Percentiles rank a stretch among this genome's conserved stretches.
Conservation (phyloP, 768 basidiomycete genomes). For the Floccularia luteovirens region DNA sequence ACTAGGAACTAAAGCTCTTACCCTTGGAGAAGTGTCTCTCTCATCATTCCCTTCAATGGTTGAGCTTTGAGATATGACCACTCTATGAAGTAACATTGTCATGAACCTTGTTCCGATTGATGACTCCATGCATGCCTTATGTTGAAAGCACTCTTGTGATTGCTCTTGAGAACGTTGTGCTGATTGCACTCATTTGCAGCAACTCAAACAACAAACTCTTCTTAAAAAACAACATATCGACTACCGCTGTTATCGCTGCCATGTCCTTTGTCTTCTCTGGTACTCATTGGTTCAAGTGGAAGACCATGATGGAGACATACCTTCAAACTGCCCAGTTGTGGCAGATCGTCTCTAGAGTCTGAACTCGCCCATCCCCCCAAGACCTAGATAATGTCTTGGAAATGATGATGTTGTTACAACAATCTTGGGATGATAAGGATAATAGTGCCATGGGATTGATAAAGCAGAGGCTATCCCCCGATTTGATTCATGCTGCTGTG, state of each 20-base stretch:
- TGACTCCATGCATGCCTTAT: too few relatives aligned
- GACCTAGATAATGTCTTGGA: not conserved
- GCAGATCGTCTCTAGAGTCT: not conserved
- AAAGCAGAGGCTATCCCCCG: not conserved
- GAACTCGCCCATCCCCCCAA: too few relatives aligned
- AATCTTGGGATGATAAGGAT: not conserved
- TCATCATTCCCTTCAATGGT: too few relatives aligned
- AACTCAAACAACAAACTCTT: not conserved
- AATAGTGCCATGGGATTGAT: not conserved
- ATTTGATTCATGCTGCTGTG: not conserved
- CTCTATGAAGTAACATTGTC: too few relatives aligned
- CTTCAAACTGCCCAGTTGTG: not conserved
- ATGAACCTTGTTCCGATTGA: too few relatives aligned
- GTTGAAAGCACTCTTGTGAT: too few relatives aligned
- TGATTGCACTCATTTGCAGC: not conserved
- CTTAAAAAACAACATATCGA: not conserved
- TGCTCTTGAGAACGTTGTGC: conserved; percentile 6
- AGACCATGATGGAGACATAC: not conserved
- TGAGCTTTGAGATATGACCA: too few relatives aligned
- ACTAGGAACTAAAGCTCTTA: too few relatives aligned
- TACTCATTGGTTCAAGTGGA: not conserved
- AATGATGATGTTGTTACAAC: not conserved
- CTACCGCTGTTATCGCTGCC: not conserved
- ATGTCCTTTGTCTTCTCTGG: not conserved
- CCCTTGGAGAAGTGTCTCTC: too few relatives aligned